Base-by-base conservation (phyloP, 768 basidiomycete species). In the Suillus bovinus region DNA sequence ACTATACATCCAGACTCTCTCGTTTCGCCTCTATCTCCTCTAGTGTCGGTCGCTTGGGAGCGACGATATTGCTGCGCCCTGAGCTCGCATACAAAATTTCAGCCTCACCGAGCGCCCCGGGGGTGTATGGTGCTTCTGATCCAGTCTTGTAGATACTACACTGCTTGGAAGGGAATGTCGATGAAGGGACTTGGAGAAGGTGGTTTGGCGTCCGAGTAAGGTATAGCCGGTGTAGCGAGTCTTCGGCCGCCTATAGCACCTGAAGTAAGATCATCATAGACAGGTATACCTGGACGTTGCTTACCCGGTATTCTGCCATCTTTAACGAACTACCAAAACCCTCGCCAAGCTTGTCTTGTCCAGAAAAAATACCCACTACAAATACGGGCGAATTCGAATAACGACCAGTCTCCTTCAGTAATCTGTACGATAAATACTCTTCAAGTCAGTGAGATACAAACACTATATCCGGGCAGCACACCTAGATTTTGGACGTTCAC, bases 341-440 rank as follows among this genome's bases (percentile, higher is more conserved):
- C 76, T 99, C 96, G 6, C 96, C 94, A 2, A 99, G 84, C 75
- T 97, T 86, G 72, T 86, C 92, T 62, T 77, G 80, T 44, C 87
- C 94, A 27, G 87, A 92, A 73, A 85, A 99, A 63, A 97, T 90
- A 20, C 94, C 97, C n/a, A 96, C 90, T n/a, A 97, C 90, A 74
- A 91, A 99, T 42, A 96, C 83, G 1, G 97, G 96, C 4, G 94
- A 89, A 68, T 92, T 91, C 1, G 93, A 91, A 67, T 87, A 87
- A 52, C 95, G 89, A 71, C 97, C 97, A 0, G 95, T 94, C 74
- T 98, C 96, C 71, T 90, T 94, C 62, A 99, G 78, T 59, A 99
- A 75, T 72, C 94, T 95, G 62, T 29, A 20, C 22, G 17, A 22
- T 3, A 65, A 46, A 66, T 58, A 4, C 14, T 27, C 5, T 7